Evolutionary conservation across 1,284 basidiomycete species (phyloP), one percentile per base, ranked within the genome.

Genomic region (Rhodofomes roseus): DNA sequence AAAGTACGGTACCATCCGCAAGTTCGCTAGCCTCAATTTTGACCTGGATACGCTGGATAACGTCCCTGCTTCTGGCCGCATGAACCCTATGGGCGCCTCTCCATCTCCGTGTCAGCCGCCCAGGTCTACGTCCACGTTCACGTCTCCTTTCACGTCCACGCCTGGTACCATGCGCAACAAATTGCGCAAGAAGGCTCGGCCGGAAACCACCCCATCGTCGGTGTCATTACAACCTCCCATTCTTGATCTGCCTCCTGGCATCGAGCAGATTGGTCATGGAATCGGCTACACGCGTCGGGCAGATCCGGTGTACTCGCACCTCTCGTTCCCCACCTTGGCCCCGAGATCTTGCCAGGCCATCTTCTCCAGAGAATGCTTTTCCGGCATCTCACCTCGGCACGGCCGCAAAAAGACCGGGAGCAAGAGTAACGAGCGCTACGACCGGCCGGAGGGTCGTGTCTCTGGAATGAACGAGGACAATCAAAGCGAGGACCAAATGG

Each of bases 251-350:
- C 82, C 82, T 0, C 68, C 69, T 20, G 81, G 81, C 1, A 59
- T 83, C 34, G 74, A 80, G 67, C 79, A 81, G 59, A 81, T 82
- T 48, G 83, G 83, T 18, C 76, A 75, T 50, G 83, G 83, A 11
- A 85, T 85, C 54, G 82, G 82, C 2, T 85, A 81, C 66, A 81
- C 76, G 25, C 63, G 63, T n/a, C 63, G 67, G 2, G 41, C 54
- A 6, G 62, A 63, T 11, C 51, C 58, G 4, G 60, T 61, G 1
- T 62, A 64, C n/a, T 57, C 60, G 22, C 61, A 62, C 50, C 50
- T 69, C 48, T 63, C 62, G 11, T 37, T 67, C 39, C 60, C 66
- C 23, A 66, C 63, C 48, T 60, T 69, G 37, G 66, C 67, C 6
- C 67, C 67, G 43, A 59, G 67, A 54, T 64, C 66, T 16, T 69